phyloP scores from a whole-genome alignment of 345 rosid genomes.

The Arabidopsis suecica region DNA sequence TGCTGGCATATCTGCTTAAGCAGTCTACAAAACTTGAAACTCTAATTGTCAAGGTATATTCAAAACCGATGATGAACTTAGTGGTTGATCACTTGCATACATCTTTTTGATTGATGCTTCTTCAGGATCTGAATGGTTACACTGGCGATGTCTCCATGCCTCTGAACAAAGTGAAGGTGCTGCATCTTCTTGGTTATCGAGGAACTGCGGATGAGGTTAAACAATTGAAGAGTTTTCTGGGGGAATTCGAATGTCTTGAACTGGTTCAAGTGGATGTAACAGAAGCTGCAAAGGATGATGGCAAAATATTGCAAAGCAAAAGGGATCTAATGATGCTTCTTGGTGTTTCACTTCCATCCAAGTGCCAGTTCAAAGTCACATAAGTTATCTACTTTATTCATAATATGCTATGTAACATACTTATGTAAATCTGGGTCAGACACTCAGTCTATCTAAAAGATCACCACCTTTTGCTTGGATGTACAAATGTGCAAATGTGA shows the following conservation, averaged over 20 bases:
- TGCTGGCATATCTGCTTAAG: constrained; percentile 14
- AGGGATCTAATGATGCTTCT: neutral
- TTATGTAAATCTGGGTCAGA: constrained; percentile 45
- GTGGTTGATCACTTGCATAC: neutral
- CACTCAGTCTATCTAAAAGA: too few species aligned
- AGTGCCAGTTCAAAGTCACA: neutral
- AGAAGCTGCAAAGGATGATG: neutral
- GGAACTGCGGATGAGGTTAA: neutral
- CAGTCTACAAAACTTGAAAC: constrained; percentile 31
- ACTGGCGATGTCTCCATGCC: neutral
- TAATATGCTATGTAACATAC: too few species aligned
- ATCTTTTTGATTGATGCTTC: neutral
- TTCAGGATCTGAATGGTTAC: neutral
- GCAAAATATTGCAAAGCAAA: neutral
- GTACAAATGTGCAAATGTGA: too few species aligned
- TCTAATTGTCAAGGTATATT: constrained; percentile 11
- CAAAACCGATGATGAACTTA: neutral
- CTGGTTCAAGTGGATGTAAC: neutral
- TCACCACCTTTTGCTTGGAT: too few species aligned
- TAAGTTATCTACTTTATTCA: neutral
- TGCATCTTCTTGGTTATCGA: neutral
- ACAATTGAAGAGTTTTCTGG: neutral
- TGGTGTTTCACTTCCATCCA: neutral
- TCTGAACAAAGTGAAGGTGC: neutral
- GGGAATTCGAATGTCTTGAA: neutral